Percentiles rank a stretch among this genome's conserved stretches.
phyloP scores from a whole-genome alignment of 495 filamentous ascomycete genomes.

The Penicillium cinerascens region DNA sequence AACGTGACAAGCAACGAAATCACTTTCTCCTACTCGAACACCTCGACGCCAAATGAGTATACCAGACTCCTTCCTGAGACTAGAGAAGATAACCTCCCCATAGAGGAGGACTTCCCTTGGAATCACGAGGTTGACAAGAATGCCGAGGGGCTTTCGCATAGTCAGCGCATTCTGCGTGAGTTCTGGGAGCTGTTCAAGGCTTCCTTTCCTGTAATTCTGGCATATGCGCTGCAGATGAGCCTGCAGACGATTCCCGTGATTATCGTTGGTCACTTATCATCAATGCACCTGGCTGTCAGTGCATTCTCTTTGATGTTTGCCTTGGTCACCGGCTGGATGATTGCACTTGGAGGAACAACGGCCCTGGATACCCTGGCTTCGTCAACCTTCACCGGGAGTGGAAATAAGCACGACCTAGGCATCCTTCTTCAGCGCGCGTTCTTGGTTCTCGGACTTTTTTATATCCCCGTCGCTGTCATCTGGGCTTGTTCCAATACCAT shows the following conservation, averaged over 20 bases:
- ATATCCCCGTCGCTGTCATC: conserved; percentile 68
- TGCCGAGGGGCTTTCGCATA: background rate
- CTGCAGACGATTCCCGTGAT: conserved; percentile 83
- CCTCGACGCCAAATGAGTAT: background rate
- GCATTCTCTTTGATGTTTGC: conserved; percentile 96
- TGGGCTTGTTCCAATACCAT: conserved; percentile 77
- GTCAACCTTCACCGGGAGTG: conserved; percentile 79
- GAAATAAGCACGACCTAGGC: conserved; percentile 78
- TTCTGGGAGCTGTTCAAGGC: conserved; percentile 64
- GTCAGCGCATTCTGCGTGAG: conserved; percentile 50
- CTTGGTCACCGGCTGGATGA: conserved; percentile 85
- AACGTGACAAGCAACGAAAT: background rate
- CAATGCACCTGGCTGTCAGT: conserved; percentile 75
- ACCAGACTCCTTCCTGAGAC: background rate
- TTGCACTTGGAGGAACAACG: conserved; percentile 88
- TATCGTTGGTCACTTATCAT: conserved; percentile 76
- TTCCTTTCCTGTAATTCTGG: conserved; percentile 79
- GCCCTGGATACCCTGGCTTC: conserved; percentile 87
- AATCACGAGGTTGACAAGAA: background rate
- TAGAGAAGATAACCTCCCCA: too few relatives aligned
- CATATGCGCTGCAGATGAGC: conserved; percentile 86
- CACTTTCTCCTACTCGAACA: background rate
- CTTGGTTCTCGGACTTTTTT: conserved; percentile 69
- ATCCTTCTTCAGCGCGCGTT: conserved; percentile 78
- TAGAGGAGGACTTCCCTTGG: background rate